Evolutionary conservation across 805 yeast species (phyloP).

Genomic region (Myxozyma sirexii): DNA sequence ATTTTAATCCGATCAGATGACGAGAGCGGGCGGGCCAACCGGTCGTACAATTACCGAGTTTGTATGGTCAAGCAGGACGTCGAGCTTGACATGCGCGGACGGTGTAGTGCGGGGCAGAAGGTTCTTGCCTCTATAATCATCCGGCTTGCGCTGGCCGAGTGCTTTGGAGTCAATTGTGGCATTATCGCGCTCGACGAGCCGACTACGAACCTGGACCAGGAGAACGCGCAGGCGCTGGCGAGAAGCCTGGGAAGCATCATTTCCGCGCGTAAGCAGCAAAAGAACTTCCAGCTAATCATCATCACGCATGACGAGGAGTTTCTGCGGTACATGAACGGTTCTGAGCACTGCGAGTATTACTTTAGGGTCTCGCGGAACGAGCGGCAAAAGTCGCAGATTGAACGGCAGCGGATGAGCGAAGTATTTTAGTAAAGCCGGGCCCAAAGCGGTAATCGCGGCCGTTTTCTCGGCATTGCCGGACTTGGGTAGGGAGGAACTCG

Average conservation of each 20-base stretch:
- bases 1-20: conserved; percentile 84
- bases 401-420: conserved; percentile 43
- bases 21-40: conserved; percentile 45
- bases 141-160: conserved; percentile 88
- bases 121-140: conserved; percentile 91
- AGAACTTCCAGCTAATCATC: conserved; percentile 89
- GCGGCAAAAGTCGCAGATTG: conserved; percentile 77
- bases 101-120: conserved; percentile 98
- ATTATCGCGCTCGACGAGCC: conserved; percentile 97
- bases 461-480: too few relatives aligned
- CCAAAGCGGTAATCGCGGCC: too few relatives aligned
- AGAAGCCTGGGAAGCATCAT: conserved; percentile 75
- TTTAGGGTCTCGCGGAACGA: conserved; percentile 80
- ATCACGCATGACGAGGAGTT: conserved; percentile 97
- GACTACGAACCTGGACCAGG: conserved; percentile 90
- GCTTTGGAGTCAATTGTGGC: conserved; percentile 94
- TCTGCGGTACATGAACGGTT: conserved; percentile 80
- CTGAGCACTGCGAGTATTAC: conserved; percentile 82
- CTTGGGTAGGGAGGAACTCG: too few relatives aligned
- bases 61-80: conserved; percentile 92
- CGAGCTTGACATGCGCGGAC: conserved; percentile 95
- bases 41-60: conserved; percentile 43
- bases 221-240: conserved; percentile 86
- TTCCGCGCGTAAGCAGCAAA: conserved; percentile 70
- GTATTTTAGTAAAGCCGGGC: too few relatives aligned